phyloP scores from a whole-genome alignment of 169 alveolate genomes.

The Haemoproteus tartakovskyi region DNA sequence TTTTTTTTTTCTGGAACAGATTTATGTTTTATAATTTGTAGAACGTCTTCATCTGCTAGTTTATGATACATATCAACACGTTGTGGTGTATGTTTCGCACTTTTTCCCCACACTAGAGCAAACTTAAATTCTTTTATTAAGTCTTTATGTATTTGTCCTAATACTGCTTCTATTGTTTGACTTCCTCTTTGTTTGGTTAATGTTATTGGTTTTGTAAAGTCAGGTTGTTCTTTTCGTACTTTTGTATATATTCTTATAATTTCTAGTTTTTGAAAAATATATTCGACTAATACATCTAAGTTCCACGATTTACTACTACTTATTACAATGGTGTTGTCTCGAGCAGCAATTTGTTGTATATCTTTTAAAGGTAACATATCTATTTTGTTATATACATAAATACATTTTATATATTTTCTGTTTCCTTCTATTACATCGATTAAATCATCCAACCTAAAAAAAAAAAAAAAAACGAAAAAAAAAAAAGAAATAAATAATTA shows the following conservation, averaged over 20 bases:
- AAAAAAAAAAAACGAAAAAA: slow-evolving; percentile 1
- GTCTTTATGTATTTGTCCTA: slow-evolving; percentile 72
- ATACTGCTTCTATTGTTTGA: slow-evolving; percentile 70
- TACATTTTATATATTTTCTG: slow-evolving; percentile 90
- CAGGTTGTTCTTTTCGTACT: slow-evolving; percentile 95
- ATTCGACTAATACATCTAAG: slow-evolving; percentile 68
- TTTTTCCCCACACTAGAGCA: slow-evolving; percentile 97
- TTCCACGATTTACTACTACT: slow-evolving; percentile 70
- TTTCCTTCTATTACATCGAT: slow-evolving; percentile 98
- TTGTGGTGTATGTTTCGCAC: slow-evolving; percentile 95
- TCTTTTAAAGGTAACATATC: slow-evolving; percentile 86
- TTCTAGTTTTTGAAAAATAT: slow-evolving; percentile 70
- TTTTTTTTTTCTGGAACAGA: too few species aligned
- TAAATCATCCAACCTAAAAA: slow-evolving; percentile 88
- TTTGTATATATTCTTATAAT: slow-evolving; percentile 90
- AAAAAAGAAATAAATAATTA: too few species aligned
- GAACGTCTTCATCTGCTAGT: slow-evolving; percentile 81
- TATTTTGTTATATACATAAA: slow-evolving; percentile 92
- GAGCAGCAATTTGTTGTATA: too few species aligned
- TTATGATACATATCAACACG: slow-evolving; percentile 88
- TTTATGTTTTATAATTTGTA: slow-evolving; percentile 79
- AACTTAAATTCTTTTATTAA: slow-evolving; percentile 85
- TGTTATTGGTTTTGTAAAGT: slow-evolving; percentile 92
- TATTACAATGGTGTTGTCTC: too few species aligned
- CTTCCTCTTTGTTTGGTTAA: slow-evolving; percentile 80